Conservation (phyloP, 2,329 filamentous ascomycete genomes). For the Aspergillus brunneoviolaceus region DNA sequence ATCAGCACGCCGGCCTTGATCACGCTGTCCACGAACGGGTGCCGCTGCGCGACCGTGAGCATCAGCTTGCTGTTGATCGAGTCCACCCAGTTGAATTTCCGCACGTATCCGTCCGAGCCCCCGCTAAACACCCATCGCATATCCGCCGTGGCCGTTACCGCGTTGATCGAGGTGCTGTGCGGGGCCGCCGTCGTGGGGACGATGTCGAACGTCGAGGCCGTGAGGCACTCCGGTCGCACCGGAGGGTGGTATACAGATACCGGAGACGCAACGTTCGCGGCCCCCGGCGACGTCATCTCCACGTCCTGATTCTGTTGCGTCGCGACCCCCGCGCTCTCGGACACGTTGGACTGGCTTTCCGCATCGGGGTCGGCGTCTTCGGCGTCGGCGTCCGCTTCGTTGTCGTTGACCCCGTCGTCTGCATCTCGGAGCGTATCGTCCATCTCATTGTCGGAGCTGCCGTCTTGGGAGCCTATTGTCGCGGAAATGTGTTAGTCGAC, state of each 20-base stretch:
- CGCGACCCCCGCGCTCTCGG: slow-evolving; percentile 35
- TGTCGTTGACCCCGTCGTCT: slow-evolving; percentile 42
- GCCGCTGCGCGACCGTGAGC: slow-evolving; percentile 89
- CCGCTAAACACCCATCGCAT: slow-evolving; percentile 94
- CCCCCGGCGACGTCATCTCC: slow-evolving; percentile 49
- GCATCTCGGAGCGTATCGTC: slow-evolving; percentile 48
- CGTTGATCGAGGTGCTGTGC: slow-evolving; percentile 92
- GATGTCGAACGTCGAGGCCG: slow-evolving; percentile 84
- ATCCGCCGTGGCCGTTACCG: slow-evolving; percentile 86
- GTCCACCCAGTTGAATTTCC: slow-evolving; percentile 93
- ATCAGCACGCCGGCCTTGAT: slow-evolving; percentile 91
- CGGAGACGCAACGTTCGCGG: slow-evolving; percentile 31
- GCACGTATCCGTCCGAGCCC: slow-evolving; percentile 90
- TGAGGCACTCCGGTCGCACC: slow-evolving; percentile 75
- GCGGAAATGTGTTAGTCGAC: slow-evolving; percentile 5
- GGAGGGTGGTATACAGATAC: slow-evolving; percentile 56
- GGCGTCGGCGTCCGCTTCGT: slow-evolving; percentile 36
- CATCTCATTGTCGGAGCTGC: slow-evolving; percentile 50
- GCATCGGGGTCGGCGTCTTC: slow-evolving; percentile 37
- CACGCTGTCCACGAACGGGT: slow-evolving; percentile 96
- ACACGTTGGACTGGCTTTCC: slow-evolving; percentile 42
- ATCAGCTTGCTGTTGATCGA: slow-evolving; percentile 94
- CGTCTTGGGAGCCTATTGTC: slow-evolving; percentile 47
- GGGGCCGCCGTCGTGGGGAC: slow-evolving; percentile 96
- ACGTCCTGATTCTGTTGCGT: slow-evolving; percentile 50